phyloP scores from a whole-genome alignment of 139 green algal genomes.

The Micromonas commoda region DNA sequence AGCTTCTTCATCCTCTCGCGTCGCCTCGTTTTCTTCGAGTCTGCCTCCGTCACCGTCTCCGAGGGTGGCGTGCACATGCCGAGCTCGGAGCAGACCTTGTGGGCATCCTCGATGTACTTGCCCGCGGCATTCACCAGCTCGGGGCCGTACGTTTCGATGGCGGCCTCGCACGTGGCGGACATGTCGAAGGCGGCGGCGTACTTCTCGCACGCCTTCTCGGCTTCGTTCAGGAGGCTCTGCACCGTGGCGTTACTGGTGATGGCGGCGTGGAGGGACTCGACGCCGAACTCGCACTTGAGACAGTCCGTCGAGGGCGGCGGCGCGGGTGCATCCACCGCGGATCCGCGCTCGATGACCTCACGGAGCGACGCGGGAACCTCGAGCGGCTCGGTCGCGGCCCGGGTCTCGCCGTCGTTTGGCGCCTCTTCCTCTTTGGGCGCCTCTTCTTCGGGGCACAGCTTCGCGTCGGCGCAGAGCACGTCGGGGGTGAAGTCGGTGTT shows the following conservation, averaged over 20 bases:
- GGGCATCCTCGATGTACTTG: no score
- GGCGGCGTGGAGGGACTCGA: background rate
- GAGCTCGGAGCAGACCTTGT: no score
- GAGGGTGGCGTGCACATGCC: no score
- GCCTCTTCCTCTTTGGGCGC: background rate
- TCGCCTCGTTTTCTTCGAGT: no score
- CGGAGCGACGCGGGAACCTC: background rate
- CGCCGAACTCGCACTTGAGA: background rate
- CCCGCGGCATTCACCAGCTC: background rate
- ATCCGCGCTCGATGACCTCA: background rate
- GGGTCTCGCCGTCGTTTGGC: background rate
- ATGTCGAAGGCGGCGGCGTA: background rate
- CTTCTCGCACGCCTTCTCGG: background rate
- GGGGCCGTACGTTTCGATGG: background rate
- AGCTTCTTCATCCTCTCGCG: no score
- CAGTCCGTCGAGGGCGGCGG: background rate
- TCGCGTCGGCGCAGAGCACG: background rate
- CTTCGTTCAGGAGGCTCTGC: background rate
- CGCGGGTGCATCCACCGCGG: background rate
- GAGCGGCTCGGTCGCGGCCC: background rate
- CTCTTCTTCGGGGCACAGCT: background rate
- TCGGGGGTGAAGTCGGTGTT: background rate
- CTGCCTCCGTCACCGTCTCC: no score
- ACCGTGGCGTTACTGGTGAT: background rate
- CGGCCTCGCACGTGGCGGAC: background rate